phyloP scores from a whole-genome alignment of 2,329 filamentous ascomycete genomes.

The Beauveria scarabaeidicola region DNA sequence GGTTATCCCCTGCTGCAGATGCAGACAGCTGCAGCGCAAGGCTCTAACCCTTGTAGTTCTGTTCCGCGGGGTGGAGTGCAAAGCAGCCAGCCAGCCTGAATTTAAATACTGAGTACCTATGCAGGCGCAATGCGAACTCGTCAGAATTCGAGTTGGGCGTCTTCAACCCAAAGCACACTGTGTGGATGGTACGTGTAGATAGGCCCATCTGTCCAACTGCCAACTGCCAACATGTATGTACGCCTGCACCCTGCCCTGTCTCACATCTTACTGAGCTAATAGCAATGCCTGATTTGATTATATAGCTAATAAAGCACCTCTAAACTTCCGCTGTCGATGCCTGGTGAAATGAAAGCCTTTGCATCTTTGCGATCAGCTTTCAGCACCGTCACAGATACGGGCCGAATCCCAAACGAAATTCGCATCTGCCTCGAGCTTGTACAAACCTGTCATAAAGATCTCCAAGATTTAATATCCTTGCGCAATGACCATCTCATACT shows the following conservation, averaged over 20 bases:
- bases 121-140: not conserved
- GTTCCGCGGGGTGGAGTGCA: not conserved
- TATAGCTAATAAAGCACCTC: not conserved
- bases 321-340: not conserved
- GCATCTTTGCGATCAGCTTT: conserved; percentile 1
- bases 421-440: conserved; percentile 24
- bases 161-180: not conserved
- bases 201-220: not conserved
- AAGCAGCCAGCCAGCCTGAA: not conserved
- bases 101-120: not conserved
- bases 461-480: conserved; percentile 25
- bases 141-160: not conserved
- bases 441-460: conserved; percentile 23
- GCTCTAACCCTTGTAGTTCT: not conserved
- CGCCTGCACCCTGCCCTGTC: not conserved
- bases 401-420: conserved; percentile 21
- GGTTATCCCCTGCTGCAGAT: too few relatives aligned
- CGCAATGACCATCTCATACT: conserved; percentile 21
- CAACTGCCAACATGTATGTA: too few relatives aligned
- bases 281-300: not conserved
- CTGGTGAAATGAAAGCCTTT: not conserved
- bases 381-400: conserved; percentile 15
- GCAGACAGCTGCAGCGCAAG: too few relatives aligned
- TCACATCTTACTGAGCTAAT: not conserved
- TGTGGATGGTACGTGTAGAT: not conserved